Evolutionary conservation across 139 green algal species (phyloP).

Genomic region (Eudorina sp.): DNA sequence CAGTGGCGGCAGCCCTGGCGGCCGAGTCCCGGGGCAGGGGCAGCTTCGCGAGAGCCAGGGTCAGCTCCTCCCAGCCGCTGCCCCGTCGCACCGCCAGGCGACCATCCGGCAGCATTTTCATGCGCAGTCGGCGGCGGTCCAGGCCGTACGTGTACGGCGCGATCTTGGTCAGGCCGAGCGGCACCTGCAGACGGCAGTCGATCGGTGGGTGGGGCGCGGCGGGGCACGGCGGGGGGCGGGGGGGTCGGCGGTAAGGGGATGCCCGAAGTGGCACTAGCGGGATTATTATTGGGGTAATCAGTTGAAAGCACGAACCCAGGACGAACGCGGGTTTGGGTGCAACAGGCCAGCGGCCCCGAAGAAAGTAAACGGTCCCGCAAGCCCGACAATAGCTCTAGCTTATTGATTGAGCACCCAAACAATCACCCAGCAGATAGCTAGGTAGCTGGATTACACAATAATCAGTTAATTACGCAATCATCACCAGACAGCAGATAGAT

Average conservation of each 20-base stretch:
- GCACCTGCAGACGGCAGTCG: background rate
- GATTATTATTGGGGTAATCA: too few relatives aligned
- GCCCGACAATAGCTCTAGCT: too few relatives aligned
- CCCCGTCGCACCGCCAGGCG: slow-evolving; percentile 10
- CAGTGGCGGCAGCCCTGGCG: background rate
- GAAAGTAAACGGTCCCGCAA: background rate
- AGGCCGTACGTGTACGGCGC: background rate
- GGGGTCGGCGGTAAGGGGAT: background rate
- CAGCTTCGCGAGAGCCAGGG: slow-evolving; percentile 19
- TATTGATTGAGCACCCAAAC: too few relatives aligned
- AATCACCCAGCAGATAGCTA: background rate
- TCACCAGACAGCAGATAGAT: background rate
- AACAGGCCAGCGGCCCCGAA: background rate
- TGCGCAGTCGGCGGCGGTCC: background rate
- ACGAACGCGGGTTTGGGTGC: too few relatives aligned
- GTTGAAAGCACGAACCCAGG: too few relatives aligned
- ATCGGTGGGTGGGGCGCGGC: too few relatives aligned
- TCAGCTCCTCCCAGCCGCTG: slow-evolving; percentile 35
- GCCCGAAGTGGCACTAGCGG: background rate
- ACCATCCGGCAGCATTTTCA: slow-evolving; percentile 23
- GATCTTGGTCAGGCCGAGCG: slow-evolving; percentile 14
- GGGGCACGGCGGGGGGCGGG: background rate
- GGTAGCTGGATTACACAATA: too few relatives aligned
- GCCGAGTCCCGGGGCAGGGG: background rate
- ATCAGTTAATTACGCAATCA: background rate